These are phyloP conservation scores for Protomyces inouyei DNA, from an alignment of 1,139 yeast species.

Conservation along the genomic window DNA sequence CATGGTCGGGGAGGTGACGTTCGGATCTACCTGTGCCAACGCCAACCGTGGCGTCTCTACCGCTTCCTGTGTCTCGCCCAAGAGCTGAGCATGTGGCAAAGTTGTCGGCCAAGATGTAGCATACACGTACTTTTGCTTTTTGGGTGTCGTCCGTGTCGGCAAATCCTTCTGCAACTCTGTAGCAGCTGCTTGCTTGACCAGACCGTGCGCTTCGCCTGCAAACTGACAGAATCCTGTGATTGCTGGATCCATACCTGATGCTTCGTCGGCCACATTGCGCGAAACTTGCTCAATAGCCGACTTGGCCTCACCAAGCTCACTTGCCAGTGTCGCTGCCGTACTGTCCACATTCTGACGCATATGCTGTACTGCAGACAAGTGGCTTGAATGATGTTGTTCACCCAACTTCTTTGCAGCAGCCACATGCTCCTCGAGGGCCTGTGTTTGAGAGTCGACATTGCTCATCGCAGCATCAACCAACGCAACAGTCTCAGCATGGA, in stretches of 20 bases:
- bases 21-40: not conserved
- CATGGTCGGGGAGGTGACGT: not conserved
- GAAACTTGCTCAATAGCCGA: slow-evolving; percentile 28
- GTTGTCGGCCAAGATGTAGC: slow-evolving; percentile 27
- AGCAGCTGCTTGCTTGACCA: not conserved
- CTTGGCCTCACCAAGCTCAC: slow-evolving; percentile 27
- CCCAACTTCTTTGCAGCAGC: slow-evolving; percentile 31
- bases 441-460: slow-evolving; percentile 32
- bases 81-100: slow-evolving; percentile 25
- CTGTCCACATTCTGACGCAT: slow-evolving; percentile 18
- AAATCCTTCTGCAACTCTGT: slow-evolving; percentile 26
- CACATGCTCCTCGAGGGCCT: slow-evolving; percentile 32
- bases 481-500: slow-evolving; percentile 32
- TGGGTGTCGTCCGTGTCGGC: slow-evolving; percentile 32
- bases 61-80: slow-evolving; percentile 1
- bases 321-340: slow-evolving; percentile 12
- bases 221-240: slow-evolving; percentile 26
- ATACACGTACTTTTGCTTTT: slow-evolving; percentile 28
- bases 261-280: slow-evolving; percentile 12
- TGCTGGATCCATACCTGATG: slow-evolving; percentile 20
- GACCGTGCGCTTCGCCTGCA: slow-evolving; percentile 6
- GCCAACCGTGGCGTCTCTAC: not conserved
- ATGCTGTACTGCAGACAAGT: slow-evolving; percentile 12
- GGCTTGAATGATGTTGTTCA: slow-evolving; percentile 29
- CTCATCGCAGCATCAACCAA: slow-evolving; percentile 32